Conservation (phyloP, 495 filamentous ascomycete species). For the Schizothecium vesticola region DNA sequence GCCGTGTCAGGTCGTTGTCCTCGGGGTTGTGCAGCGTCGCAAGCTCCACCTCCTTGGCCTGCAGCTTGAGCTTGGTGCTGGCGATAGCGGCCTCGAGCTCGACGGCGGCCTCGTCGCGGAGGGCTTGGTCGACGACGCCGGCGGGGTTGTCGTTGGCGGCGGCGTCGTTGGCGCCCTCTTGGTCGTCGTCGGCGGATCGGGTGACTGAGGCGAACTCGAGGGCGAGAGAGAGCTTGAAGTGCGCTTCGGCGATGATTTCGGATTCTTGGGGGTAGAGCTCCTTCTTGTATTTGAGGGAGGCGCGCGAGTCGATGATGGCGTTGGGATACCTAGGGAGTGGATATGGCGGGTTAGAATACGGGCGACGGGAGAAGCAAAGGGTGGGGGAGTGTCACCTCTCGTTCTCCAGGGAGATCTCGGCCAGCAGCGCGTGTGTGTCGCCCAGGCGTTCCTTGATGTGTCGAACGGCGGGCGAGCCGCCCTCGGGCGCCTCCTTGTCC, state of each 20-base stretch:
- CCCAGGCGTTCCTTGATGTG: slow-evolving; percentile 77
- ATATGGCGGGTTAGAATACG: not conserved
- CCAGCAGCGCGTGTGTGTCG: slow-evolving; percentile 86
- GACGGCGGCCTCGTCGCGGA: slow-evolving; percentile 68
- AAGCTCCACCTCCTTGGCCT: slow-evolving; percentile 64
- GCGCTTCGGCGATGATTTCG: slow-evolving; percentile 80
- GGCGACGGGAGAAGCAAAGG: not conserved
- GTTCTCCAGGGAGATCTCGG: slow-evolving; percentile 91
- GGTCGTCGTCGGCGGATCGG: slow-evolving; percentile 48
- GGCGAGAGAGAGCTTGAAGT: slow-evolving; percentile 92
- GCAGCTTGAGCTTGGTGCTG: slow-evolving; percentile 68
- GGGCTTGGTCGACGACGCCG: slow-evolving; percentile 50
- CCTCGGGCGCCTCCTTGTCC: slow-evolving; percentile 45
- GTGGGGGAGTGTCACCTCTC: slow-evolving; percentile 49
- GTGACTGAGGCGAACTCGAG: slow-evolving; percentile 88
- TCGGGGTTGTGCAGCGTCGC: slow-evolving; percentile 46
- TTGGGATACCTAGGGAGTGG: slow-evolving; percentile 55
- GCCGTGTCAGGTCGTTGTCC: slow-evolving; percentile 55
- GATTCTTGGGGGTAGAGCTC: slow-evolving; percentile 72
- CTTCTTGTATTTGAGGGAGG: slow-evolving; percentile 68
- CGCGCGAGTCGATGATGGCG: slow-evolving; percentile 73
- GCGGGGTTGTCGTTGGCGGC: slow-evolving; percentile 30
- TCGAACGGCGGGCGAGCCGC: slow-evolving; percentile 44
- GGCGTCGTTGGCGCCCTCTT: not conserved
- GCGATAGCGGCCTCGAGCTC: slow-evolving; percentile 80